A percentile compares a stretch with the other conserved stretches of the same genome.
phyloP scores from a whole-genome alignment of 257 asterid genomes.

The Petrea volubilis region DNA sequence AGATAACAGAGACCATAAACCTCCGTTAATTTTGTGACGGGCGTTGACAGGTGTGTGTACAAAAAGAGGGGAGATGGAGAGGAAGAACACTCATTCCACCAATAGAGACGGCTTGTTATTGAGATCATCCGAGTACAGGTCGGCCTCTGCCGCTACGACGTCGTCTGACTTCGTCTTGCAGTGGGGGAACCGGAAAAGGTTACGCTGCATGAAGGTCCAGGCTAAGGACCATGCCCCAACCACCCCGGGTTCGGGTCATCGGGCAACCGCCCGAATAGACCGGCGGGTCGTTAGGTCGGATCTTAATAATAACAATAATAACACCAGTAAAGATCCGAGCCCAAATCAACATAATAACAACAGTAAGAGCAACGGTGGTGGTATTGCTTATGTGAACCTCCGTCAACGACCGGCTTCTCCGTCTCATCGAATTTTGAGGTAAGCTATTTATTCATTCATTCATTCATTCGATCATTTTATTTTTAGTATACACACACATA shows the following conservation, averaged over 20 bases:
- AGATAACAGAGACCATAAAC: slow-evolving; percentile 22
- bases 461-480: not conserved
- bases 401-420: slow-evolving; percentile 70
- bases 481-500: too few species aligned
- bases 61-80: slow-evolving; percentile 49
- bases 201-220: slow-evolving; percentile 75
- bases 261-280: slow-evolving; percentile 51
- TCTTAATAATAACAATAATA: slow-evolving; percentile 27
- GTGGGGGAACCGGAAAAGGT: slow-evolving; percentile 84
- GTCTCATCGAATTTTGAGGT: slow-evolving; percentile 59
- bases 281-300: slow-evolving; percentile 70
- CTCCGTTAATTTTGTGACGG: slow-evolving; percentile 27
- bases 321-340: slow-evolving; percentile 28
- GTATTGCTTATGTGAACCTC: slow-evolving; percentile 46
- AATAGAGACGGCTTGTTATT: slow-evolving; percentile 45
- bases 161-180: slow-evolving; percentile 74
- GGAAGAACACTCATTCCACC: slow-evolving; percentile 38
- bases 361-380: slow-evolving; percentile 13
- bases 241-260: slow-evolving; percentile 43
- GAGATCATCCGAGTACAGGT: slow-evolving; percentile 60
- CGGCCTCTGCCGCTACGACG: slow-evolving; percentile 43
- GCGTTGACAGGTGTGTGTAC: slow-evolving; percentile 36
- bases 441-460: not conserved
- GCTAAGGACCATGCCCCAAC: slow-evolving; percentile 43
- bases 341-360: slow-evolving; percentile 21